Base-by-base conservation (phyloP, 805 yeast genomes). In the Ogataea haglerorum region DNA sequence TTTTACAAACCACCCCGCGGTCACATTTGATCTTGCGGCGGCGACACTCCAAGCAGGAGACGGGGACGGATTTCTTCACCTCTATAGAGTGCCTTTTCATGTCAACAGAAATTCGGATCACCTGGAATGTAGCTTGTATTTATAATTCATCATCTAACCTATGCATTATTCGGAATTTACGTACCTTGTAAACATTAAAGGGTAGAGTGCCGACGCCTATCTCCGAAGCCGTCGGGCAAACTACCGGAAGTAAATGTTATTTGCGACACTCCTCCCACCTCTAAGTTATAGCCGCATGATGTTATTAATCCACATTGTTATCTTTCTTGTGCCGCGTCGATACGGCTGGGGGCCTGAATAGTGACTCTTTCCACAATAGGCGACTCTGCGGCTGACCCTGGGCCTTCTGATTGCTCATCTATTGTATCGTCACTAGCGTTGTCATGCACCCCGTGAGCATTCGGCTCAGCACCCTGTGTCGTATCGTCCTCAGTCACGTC, bases 1-100 rank as follows among this genome's bases (percentile, higher is more conserved):
- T 70, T 43, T 66, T 63, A 47, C 76, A 71, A 2, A 73, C 72
- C 22, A 54, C 54, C 22, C 53, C 41, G 22, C 64, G 40, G 38
- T 59, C 65, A 46, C 67, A 64, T 43, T 62, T 63, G 42, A 59
- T 55, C 44, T 63, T 64, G 33, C 65, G 53, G 26, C 61, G 46
- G 13, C 66, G 48, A 37, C 68, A 64, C 34, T 54, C 59, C 9
- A 57, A 38, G 42, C 68, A 64, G 2, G 67, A 61, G 6, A 59
- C 58, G 1, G 67, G 65, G 16, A 54, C 36, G 7, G 43, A 10
- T 14, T 45, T 47, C 24, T 34, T 36, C 30, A 39, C 27, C 26
- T 45, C 42, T 1, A 14, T 10, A 7, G 13, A 14, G 10, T 37
- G 31, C 13, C 15, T 23, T 15, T 28, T 38, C 42, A 38, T 38